Conservation (phyloP, 2,329 filamentous ascomycete genomes). For the Daldinia sp. region DNA sequence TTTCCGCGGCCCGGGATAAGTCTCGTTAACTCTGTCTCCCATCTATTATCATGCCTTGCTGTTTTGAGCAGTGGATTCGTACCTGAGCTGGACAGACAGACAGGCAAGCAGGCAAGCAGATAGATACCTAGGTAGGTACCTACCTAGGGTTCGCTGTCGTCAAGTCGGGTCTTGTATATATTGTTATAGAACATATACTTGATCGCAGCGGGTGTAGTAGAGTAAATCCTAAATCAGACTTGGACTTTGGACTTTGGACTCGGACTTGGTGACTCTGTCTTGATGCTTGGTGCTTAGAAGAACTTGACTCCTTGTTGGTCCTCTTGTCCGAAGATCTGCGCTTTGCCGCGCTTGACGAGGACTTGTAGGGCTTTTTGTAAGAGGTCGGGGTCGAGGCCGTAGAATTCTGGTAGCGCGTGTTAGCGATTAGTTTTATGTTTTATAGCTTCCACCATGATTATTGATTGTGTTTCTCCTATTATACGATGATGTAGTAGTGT, state of each 20-base stretch:
- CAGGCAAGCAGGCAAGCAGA: background rate
- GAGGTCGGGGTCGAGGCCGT: slow-evolving; percentile 87
- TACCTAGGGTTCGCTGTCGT: background rate
- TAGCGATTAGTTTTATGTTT: slow-evolving; percentile 1
- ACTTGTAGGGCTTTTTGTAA: slow-evolving; percentile 82
- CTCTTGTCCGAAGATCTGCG: slow-evolving; percentile 91
- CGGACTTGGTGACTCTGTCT: background rate
- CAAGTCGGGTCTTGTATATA: slow-evolving; percentile 7
- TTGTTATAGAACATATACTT: slow-evolving; percentile 6
- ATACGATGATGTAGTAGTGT: background rate
- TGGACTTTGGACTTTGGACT: background rate
- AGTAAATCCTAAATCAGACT: background rate
- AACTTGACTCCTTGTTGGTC: slow-evolving; percentile 96
- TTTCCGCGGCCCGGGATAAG: background rate
- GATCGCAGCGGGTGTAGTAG: background rate
- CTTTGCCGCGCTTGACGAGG: slow-evolving; percentile 89
- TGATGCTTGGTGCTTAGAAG: slow-evolving; percentile 69
- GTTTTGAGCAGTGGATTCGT: background rate
- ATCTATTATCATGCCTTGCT: background rate
- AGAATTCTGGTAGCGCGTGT: slow-evolving; percentile 70
- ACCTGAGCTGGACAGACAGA: background rate
- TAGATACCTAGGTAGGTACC: background rate
- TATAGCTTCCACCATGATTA: background rate
- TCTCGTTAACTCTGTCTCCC: background rate
- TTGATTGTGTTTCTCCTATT: slow-evolving; percentile 5